These are phyloP conservation scores for Pleurotus sapidus DNA, from an alignment of 768 basidiomycete species.

Conservation along the genomic window DNA sequence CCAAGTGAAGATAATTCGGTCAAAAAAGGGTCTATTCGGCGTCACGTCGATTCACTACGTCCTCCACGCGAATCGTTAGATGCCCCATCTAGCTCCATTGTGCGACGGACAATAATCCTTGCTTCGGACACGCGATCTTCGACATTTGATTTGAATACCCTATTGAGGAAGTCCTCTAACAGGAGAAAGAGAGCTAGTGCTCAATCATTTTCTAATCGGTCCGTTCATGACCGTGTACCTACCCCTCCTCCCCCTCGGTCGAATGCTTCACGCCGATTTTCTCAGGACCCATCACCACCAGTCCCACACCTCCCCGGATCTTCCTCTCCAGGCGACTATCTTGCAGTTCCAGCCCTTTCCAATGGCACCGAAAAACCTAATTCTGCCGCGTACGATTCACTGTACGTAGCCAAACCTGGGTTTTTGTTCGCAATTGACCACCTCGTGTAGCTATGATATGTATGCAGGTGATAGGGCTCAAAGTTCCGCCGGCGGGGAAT, in stretches of 20 bases:
- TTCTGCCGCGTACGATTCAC: constrained; percentile 67
- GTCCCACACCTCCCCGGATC: constrained; percentile 61
- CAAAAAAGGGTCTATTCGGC: constrained; percentile 32
- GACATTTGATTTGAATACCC: constrained; percentile 50
- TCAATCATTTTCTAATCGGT: constrained; percentile 60
- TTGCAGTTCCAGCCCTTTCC: constrained; percentile 31
- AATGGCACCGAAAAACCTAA: constrained; percentile 57
- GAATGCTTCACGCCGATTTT: constrained; percentile 55
- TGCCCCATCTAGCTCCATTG: constrained; percentile 44
- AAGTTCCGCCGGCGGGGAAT: constrained; percentile 1
- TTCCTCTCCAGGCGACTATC: constrained; percentile 37
- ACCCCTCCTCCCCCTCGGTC: constrained; percentile 81
- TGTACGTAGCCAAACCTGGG: constrained; percentile 47
- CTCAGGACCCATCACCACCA: constrained; percentile 64
- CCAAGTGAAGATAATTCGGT: constrained; percentile 27
- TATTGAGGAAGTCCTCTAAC: constrained; percentile 53
- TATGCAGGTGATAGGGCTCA: constrained; percentile 56
- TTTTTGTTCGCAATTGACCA: constrained; percentile 14
- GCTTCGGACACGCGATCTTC: constrained; percentile 65
- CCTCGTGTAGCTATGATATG: constrained; percentile 68
- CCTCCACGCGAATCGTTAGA: constrained; percentile 35
- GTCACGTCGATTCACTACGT: constrained; percentile 33
- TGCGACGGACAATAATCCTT: constrained; percentile 79
- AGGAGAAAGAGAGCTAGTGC: constrained; percentile 65
- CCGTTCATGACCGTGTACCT: constrained; percentile 77